phyloP scores from a whole-genome alignment of 768 basidiomycete genomes.

The Pleurotus citrinopileatus region DNA sequence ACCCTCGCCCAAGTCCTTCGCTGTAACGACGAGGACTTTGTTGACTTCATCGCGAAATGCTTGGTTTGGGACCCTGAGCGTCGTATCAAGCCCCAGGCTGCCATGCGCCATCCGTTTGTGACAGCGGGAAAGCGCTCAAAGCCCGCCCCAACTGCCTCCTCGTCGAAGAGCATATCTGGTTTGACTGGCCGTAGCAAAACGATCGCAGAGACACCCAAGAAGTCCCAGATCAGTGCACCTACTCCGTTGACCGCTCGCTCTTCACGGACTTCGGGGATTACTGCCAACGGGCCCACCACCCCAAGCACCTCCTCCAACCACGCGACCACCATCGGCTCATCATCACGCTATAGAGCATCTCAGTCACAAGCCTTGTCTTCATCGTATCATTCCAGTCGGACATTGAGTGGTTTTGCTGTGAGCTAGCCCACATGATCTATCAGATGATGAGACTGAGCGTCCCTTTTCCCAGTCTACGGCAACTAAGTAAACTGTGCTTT shows the following conservation, averaged over 20 bases:
- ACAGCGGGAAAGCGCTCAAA: constrained; percentile 60
- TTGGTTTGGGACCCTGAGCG: constrained; percentile 98
- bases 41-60: constrained; percentile 97
- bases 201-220: constrained; percentile 74
- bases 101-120: constrained; percentile 89
- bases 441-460: constrained; percentile 11
- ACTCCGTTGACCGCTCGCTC: constrained; percentile 83
- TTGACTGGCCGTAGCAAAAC: constrained; percentile 55
- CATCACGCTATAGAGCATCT: constrained; percentile 63
- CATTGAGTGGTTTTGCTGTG: constrained; percentile 68
- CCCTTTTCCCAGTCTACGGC: constrained; percentile 30
- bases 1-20: constrained; percentile 85
- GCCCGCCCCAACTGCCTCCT: constrained; percentile 35
- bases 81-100: constrained; percentile 89
- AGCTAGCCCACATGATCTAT: constrained; percentile 25
- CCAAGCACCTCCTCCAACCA: constrained; percentile 54
- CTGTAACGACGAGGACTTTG: constrained; percentile 91
- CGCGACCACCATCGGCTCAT: constrained; percentile 53
- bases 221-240: constrained; percentile 86
- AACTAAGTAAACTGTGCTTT: constrained; percentile 32
- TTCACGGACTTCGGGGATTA: constrained; percentile 47
- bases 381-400: constrained; percentile 74
- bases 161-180: constrained; percentile 54
- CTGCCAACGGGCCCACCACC: constrained; percentile 49
- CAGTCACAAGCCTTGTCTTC: constrained; percentile 68